These are phyloP conservation scores for Rhexocercosporidium sp. DNA, from an alignment of 2,329 filamentous ascomycete genomes.

Conservation along the genomic window DNA sequence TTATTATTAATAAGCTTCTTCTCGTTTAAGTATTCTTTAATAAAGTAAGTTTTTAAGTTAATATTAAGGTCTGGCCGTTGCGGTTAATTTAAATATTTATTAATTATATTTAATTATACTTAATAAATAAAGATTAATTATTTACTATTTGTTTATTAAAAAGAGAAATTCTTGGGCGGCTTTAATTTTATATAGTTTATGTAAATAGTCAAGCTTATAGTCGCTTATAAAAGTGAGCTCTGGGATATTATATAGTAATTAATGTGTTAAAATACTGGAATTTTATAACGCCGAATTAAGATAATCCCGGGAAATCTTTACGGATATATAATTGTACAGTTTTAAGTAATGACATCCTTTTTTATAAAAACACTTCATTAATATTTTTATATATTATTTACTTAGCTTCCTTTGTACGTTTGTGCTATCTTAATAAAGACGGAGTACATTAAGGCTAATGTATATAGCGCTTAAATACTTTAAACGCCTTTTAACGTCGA, in stretches of 20 bases:
- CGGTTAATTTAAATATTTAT: neutral
- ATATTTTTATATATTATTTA: neutral
- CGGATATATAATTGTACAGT: neutral
- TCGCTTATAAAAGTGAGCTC: neutral
- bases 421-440: conserved; percentile 2
- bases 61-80: neutral
- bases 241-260: neutral
- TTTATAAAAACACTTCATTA: neutral
- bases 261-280: neutral
- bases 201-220: conserved; percentile 9
- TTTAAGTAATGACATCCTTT: neutral
- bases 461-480: neutral
- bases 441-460: neutral
- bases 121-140: conserved; percentile 23
- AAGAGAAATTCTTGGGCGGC: conserved; percentile 26
- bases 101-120: conserved; percentile 9
- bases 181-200: conserved; percentile 25
- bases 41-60: neutral
- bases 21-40: neutral
- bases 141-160: conserved; percentile 23
- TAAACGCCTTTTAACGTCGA: conserved; percentile 1
- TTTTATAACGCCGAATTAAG: neutral
- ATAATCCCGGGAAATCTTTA: neutral
- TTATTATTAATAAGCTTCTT: neutral
- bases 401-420: neutral